Base-by-base conservation (phyloP, 164 flowering plant genomes). In the Kalanchoe fedtschenkoi region DNA sequence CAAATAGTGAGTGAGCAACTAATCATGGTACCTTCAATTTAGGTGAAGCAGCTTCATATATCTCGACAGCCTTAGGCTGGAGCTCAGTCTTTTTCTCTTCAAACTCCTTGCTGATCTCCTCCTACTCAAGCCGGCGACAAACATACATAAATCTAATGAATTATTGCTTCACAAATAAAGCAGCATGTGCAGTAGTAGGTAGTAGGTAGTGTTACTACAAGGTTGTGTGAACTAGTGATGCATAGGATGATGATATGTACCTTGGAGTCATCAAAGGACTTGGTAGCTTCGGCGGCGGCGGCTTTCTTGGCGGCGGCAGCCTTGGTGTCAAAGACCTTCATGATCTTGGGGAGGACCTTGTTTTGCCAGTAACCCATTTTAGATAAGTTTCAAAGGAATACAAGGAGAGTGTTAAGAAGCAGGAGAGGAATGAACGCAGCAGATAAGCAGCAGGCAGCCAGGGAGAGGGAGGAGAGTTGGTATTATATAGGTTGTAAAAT, bases 71-170 rank as follows among this genome's bases (percentile, higher is more conserved):
- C 75, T 88, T 86, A 24, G 92, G 81, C 57, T 78, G 80, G 19
- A 90, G 89, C 32, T 84, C 91, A 15, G 67, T 62, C 70, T 82
- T 86, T 78, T 83, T 90, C 73, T 86, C 95, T 63, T 90, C 97
- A 62, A 88, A 81, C 68, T 86, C 88, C 80, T 81, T 83, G 57
- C 62, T 75, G 61, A 82, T 74, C 32, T 66, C 81, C 65, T 83
- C 97, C 97, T 89, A 64, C 14, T 58, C 16, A n/a, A n/a, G 22
- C 30, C 4, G 7, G 46, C n/a, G n/a, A n/a, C n/a, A n/a, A n/a
- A n/a, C n/a, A n/a, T n/a, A n/a, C n/a, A n/a, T n/a, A n/a, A n/a
- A n/a, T n/a, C n/a, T n/a, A n/a, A n/a, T n/a, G n/a, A n/a, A n/a
- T n/a, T n/a, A n/a, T n/a, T n/a, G n/a, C n/a, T n/a, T n/a, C n/a